Percentiles rank a stretch among this genome's conserved stretches.
These are phyloP conservation scores for Trichoderma sp. DNA, from an alignment of 2,329 filamentous ascomycete genomes.

Conservation along the genomic window DNA sequence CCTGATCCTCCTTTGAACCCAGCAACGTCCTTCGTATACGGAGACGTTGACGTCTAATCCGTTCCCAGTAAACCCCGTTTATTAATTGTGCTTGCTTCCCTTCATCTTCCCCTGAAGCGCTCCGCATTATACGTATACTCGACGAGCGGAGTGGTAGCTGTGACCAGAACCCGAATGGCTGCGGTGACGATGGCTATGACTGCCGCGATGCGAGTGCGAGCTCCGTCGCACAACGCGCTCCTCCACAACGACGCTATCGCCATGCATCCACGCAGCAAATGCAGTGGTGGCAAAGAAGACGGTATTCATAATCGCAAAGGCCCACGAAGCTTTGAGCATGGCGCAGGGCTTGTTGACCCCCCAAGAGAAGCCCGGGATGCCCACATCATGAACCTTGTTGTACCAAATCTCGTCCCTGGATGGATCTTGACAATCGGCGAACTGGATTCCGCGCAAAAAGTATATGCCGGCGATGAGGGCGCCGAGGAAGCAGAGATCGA, in stretches of 20 bases:
- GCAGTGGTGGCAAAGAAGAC: slow-evolving; percentile 78
- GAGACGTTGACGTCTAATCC: background rate
- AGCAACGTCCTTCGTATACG: background rate
- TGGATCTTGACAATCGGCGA: slow-evolving; percentile 67
- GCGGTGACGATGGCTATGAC: slow-evolving; percentile 43
- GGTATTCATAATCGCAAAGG: slow-evolving; percentile 84
- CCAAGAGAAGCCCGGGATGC: slow-evolving; percentile 51
- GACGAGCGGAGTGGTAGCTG: slow-evolving; percentile 49
- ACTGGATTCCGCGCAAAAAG: slow-evolving; percentile 56
- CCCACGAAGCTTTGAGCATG: slow-evolving; percentile 90
- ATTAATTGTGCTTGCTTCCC: background rate
- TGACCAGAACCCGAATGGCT: slow-evolving; percentile 40
- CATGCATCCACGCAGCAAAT: slow-evolving; percentile 64
- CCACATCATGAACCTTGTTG: slow-evolving; percentile 60
- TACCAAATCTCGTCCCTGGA: slow-evolving; percentile 48
- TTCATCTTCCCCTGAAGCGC: background rate
- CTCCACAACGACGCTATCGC: slow-evolving; percentile 46
- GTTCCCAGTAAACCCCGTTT: background rate
- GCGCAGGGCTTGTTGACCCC: slow-evolving; percentile 73
- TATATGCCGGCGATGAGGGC: slow-evolving; percentile 63
- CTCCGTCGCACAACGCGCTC: slow-evolving; percentile 24
- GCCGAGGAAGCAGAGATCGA: slow-evolving; percentile 62
- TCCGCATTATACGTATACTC: slow-evolving; percentile 45
- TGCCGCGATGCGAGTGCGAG: slow-evolving; percentile 39
- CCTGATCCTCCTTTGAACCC: background rate